Conservation (phyloP, 2,329 filamentous ascomycete species). For the Colletotrichum sp. region DNA sequence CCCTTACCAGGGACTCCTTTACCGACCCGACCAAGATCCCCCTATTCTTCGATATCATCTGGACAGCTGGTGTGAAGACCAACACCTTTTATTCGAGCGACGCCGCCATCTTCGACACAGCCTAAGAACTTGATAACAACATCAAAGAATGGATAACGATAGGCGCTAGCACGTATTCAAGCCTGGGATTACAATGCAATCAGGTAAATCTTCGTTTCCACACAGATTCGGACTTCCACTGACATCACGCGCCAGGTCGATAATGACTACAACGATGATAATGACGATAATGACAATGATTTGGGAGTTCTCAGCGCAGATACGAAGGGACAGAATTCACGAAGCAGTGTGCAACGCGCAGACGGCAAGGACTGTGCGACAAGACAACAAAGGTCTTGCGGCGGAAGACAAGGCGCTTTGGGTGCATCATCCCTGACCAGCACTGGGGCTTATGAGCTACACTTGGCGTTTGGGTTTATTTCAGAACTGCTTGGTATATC, state of each 20-base stretch:
- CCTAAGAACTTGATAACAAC: background rate
- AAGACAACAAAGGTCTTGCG: background rate
- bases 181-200: background rate
- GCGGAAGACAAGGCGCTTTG: background rate
- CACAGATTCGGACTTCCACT: background rate
- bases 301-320: background rate
- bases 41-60: background rate
- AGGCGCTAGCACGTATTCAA: background rate
- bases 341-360: background rate
- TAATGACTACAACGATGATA: background rate
- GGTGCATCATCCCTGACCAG: rapidly evolving
- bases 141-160: rapidly evolving
- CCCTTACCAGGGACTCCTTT: background rate
- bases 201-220: background rate
- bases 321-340: background rate
- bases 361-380: background rate
- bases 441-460: background rate
- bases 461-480: background rate
- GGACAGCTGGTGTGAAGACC: background rate
- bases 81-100: background rate
- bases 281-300: background rate
- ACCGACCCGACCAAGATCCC: background rate
- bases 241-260: background rate
- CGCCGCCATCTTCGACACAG: background rate
- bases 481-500: background rate